Base-by-base conservation (phyloP, 2,329 filamentous ascomycete species). In the Didymella pinodella region DNA sequence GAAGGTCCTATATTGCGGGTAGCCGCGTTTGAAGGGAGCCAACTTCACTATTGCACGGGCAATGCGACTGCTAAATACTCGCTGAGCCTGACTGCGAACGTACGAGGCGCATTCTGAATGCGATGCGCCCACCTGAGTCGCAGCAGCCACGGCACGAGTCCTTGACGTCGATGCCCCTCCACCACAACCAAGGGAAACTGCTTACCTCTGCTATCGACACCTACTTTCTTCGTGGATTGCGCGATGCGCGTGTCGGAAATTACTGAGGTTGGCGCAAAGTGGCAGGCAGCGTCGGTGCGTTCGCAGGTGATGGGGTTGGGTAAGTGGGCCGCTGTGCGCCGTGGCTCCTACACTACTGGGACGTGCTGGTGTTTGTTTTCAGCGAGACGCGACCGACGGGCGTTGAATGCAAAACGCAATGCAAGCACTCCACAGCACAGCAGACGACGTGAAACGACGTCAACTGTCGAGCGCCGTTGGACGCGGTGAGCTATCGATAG, bases 401-500 rank as follows among this genome's bases (percentile, higher is more conserved):
- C 56, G 50, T 54, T 41, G 31, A 54, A 48, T 20, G 46, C 54
- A 54, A 48, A 46, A 32, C 31, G 49, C 50, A 41, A 40, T 32
- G 41, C 45, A 18, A 47, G 26, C 46, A 14, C 32, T 45, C n/a
- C 18, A 25, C 34, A 46, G 40, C 18, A 25, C 34, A 46, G 40
- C 40, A 53, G 50, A 59, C 34, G 41, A 59, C 46, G 54, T 34
- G 51, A 48, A 48, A 47, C 56, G 34, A 46, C 51, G 46, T 50
- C 50, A 31, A 54, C 47, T 22, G 51, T 59, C 56, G 56, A 46
- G 49, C 49, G 44, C 31, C 45, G 56, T 54, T 50, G 38, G 51
- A 52, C 48, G 48, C 57, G 48, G 57, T 59, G 57, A 56, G 57
- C 52, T 60, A 60, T 60, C 57, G 57, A 60, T 60, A 60, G 52